A percentile compares a stretch with the other conserved stretches of the same genome.
Evolutionary conservation across 1,139 yeast species (phyloP).

Genomic region (Sugiyamaella grinbergsii): DNA sequence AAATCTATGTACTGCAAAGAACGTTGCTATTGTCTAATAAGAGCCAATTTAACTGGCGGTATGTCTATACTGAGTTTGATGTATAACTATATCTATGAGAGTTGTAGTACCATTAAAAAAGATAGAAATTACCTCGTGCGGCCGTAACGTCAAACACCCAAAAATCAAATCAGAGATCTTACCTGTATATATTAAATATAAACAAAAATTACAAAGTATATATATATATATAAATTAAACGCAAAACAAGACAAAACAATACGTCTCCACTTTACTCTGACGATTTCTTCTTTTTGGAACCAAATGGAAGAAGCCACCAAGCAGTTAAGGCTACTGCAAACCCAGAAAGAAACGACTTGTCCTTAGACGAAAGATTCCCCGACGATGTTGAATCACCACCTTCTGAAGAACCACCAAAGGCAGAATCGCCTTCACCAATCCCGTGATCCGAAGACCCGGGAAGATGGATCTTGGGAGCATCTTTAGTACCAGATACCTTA

Average conservation of each 20-base stretch:
- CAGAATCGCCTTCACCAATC: constrained; percentile 23
- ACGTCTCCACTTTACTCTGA: background rate
- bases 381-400: background rate
- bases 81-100: no score
- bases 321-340: constrained; percentile 40
- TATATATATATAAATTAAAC: constrained; percentile 1
- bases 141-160: no score
- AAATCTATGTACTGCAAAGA: no score
- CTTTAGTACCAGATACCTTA: constrained; percentile 26
- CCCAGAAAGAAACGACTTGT: constrained; percentile 38
- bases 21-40: no score
- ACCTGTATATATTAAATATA: background rate
- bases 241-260: background rate
- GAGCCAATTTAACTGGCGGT: no score
- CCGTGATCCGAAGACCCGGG: constrained; percentile 20
- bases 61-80: no score
- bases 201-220: background rate
- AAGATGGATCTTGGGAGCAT: constrained; percentile 24
- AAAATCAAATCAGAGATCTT: no score
- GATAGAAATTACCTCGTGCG: no score
- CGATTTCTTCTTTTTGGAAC: constrained; percentile 26
- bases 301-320: constrained; percentile 41
- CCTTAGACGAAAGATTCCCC: constrained; percentile 32
- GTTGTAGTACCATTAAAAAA: no score
- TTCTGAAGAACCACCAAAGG: constrained; percentile 1